Conservation (phyloP, 352 stramenopile species). For the Halophytophthora batemanensis region DNA sequence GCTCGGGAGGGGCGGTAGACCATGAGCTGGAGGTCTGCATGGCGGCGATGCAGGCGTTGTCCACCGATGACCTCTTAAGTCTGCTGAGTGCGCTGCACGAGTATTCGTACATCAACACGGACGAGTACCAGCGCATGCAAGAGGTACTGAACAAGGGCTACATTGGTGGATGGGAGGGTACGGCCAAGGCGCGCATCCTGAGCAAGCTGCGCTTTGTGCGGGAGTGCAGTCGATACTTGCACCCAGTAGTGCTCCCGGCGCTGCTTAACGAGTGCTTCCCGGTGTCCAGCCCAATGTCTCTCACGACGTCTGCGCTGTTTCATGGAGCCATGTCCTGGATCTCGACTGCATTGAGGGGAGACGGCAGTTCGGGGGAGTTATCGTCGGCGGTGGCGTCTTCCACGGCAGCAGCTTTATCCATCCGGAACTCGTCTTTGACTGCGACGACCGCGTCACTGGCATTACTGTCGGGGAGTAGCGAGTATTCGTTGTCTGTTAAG, state of each 20-base stretch:
- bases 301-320: conserved; percentile 55
- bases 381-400: conserved; percentile 34
- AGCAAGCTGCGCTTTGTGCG: conserved; percentile 72
- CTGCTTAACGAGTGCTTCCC: conserved; percentile 63
- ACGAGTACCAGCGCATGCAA: conserved; percentile 68
- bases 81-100: conserved; percentile 52
- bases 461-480: conserved; percentile 25
- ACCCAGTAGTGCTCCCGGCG: conserved; percentile 57
- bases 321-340: conserved; percentile 62
- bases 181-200: conserved; percentile 61
- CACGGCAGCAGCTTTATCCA: conserved; percentile 39
- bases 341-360: conserved; percentile 44
- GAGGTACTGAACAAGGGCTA: conserved; percentile 80
- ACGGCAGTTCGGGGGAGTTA: conserved; percentile 24
- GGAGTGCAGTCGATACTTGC: conserved; percentile 66
- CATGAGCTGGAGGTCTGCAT: conserved; percentile 68
- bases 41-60: conserved; percentile 65
- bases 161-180: conserved; percentile 74
- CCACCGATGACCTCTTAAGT: conserved; percentile 61
- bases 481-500: conserved; percentile 54
- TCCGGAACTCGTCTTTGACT: conserved; percentile 52
- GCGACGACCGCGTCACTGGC: conserved; percentile 47
- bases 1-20: conserved; percentile 30
- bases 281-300: conserved; percentile 36
- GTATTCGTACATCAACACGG: conserved; percentile 74